These are phyloP conservation scores for Hemileccinum hortonii DNA, from an alignment of 1,284 basidiomycete species.

Conservation along the genomic window DNA sequence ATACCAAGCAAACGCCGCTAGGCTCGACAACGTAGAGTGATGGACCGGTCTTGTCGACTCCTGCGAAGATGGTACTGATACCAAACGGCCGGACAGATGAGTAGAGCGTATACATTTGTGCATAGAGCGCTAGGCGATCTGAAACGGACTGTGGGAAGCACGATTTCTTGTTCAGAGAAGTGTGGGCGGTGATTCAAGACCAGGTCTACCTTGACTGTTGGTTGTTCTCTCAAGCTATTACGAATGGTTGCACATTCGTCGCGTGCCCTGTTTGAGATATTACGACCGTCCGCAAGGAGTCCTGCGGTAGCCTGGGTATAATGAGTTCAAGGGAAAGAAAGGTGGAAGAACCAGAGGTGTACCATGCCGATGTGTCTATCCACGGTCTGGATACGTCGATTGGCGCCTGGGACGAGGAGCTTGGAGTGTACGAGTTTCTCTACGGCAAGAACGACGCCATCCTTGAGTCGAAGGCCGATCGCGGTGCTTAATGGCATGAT, in stretches of 20 bases:
- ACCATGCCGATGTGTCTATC: conserved; percentile 94
- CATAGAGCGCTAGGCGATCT: conserved; percentile 84
- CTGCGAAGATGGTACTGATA: conserved; percentile 87
- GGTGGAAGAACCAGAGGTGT: conserved; percentile 18
- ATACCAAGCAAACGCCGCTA: conserved; percentile 87
- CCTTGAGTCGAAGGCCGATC: conserved; percentile 89
- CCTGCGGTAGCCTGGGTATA: conserved; percentile 81
- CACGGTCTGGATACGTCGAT: conserved; percentile 90
- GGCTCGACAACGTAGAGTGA: conserved; percentile 92
- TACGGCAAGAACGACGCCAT: conserved; percentile 92
- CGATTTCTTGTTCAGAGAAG: not conserved
- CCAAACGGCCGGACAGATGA: conserved; percentile 98
- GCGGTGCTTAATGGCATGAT: conserved; percentile 62
- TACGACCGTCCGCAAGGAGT: conserved; percentile 90
- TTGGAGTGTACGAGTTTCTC: conserved; percentile 99
- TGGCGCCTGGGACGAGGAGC: conserved; percentile 90
- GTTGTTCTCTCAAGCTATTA: conserved; percentile 72
- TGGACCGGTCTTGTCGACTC: conserved; percentile 88
- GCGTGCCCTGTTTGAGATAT: conserved; percentile 82
- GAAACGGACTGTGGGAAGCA: conserved; percentile 61
- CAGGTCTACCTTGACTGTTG: conserved; percentile 73
- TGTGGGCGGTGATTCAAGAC: conserved; percentile 22
- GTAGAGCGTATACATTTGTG: conserved; percentile 97
- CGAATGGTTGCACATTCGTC: conserved; percentile 83
- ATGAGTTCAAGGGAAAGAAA: not conserved